These are phyloP conservation scores for Golubevia sp. DNA, from an alignment of 1,284 basidiomycete genomes.

Conservation along the genomic window DNA sequence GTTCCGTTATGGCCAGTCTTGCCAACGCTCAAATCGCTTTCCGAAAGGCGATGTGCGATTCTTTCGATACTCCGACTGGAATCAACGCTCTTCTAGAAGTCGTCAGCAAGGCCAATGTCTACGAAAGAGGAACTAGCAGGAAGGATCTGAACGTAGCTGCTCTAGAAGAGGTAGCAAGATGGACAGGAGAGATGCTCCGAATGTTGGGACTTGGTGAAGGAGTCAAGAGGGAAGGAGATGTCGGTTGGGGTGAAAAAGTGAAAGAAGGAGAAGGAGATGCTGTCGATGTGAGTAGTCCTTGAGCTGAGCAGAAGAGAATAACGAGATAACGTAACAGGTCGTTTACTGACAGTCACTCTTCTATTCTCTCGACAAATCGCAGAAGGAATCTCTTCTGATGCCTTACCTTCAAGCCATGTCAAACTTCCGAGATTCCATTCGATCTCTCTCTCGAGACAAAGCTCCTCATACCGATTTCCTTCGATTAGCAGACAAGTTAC, in stretches of 20 bases:
- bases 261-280: constrained; percentile 18
- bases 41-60: constrained; percentile 90
- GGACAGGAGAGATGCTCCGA: constrained; percentile 86
- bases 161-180: constrained; percentile 76
- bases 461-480: constrained; percentile 44
- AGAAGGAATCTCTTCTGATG: constrained; percentile 84
- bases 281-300: constrained; percentile 32
- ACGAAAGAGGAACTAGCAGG: constrained; percentile 67
- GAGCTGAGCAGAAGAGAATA: constrained; percentile 65
- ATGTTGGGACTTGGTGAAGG: constrained; percentile 96
- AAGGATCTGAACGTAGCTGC: constrained; percentile 71
- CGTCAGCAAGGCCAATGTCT: constrained; percentile 85
- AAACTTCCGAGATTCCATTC: constrained; percentile 86
- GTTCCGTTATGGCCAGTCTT: constrained; percentile 66
- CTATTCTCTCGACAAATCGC: neutral
- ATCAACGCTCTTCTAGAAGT: constrained; percentile 79
- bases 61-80: constrained; percentile 91
- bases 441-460: constrained; percentile 74
- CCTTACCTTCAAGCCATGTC: constrained; percentile 86
- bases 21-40: constrained; percentile 78
- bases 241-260: constrained; percentile 47
- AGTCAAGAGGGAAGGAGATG: constrained; percentile 21
- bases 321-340: constrained; percentile 62
- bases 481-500: constrained; percentile 72
- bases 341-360: constrained; percentile 60